Conservation (phyloP, 2,329 filamentous ascomycete species). For the Trichothecium sympodiale region DNA sequence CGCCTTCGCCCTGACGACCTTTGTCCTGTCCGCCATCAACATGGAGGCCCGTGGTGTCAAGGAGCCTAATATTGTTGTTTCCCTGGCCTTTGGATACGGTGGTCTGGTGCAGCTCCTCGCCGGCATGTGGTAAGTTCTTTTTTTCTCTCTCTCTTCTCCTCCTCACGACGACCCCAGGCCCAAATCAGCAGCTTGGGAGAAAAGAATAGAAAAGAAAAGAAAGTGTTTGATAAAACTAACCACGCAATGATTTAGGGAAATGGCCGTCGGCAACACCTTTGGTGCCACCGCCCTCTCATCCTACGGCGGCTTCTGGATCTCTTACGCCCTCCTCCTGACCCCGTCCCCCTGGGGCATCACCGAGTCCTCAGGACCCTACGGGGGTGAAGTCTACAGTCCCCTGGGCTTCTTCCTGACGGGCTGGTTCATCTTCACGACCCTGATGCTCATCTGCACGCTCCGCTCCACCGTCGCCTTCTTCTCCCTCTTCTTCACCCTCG, state of each 20-base stretch:
- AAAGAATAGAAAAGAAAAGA: not conserved
- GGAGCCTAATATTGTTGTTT: slow-evolving; percentile 55
- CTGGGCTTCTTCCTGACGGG: slow-evolving; percentile 66
- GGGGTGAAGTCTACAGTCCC: slow-evolving; percentile 36
- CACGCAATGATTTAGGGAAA: slow-evolving; percentile 48
- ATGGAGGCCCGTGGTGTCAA: slow-evolving; percentile 49
- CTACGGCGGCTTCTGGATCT: slow-evolving; percentile 77
- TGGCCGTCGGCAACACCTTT: slow-evolving; percentile 80
- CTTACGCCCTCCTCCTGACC: slow-evolving; percentile 61
- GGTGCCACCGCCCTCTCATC: slow-evolving; percentile 73
- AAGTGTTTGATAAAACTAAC: not conserved
- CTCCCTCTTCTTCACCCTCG: slow-evolving; percentile 65
- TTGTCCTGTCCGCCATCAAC: slow-evolving; percentile 67
- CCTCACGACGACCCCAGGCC: no score
- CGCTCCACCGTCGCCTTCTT: slow-evolving; percentile 72
- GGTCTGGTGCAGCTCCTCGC: slow-evolving; percentile 69
- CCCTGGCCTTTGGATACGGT: slow-evolving; percentile 63
- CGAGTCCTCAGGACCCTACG: slow-evolving; percentile 32
- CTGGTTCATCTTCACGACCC: slow-evolving; percentile 78
- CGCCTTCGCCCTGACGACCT: slow-evolving; percentile 75
- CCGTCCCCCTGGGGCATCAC: slow-evolving; percentile 50
- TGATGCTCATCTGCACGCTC: slow-evolving; percentile 64
- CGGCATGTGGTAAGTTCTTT: slow-evolving; percentile 66
- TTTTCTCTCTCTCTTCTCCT: not conserved
- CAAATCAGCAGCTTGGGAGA: no score